These are phyloP conservation scores for Metschnikowia henanensis DNA, from an alignment of 805 yeast species.

Conservation along the genomic window DNA sequence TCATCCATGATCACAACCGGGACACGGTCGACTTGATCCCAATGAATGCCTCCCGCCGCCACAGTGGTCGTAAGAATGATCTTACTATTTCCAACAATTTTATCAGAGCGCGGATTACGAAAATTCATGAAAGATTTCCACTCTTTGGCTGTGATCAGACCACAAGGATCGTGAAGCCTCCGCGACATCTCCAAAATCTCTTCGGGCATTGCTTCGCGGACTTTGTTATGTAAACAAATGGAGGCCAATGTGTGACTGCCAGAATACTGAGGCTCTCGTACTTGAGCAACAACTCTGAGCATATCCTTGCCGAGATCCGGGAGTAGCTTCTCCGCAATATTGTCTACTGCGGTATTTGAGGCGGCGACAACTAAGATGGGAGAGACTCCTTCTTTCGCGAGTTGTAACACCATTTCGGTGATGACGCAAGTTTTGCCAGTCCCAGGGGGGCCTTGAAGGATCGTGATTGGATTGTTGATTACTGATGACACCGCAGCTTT, in stretches of 20 bases:
- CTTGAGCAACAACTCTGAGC: constrained; percentile 1
- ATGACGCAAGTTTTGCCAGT: constrained; percentile 95
- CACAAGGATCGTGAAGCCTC: neutral
- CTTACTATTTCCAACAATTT: constrained; percentile 55
- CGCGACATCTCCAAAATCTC: neutral
- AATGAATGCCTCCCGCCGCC: constrained; percentile 80
- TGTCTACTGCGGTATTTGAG: constrained; percentile 93
- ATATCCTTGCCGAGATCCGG: constrained; percentile 81
- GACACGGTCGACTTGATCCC: constrained; percentile 56
- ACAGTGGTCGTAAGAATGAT: constrained; percentile 90
- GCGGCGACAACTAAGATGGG: constrained; percentile 89
- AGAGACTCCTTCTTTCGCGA: constrained; percentile 57
- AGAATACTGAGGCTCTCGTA: neutral
- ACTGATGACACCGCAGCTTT: constrained; percentile 58
- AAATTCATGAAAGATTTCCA: constrained; percentile 36
- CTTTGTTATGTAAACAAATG: constrained; percentile 1
- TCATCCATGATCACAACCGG: constrained; percentile 80
- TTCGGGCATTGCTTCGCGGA: neutral
- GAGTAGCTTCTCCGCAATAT: constrained; percentile 78
- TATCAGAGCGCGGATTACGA: neutral
- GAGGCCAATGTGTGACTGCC: neutral
- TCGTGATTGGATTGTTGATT: constrained; percentile 11
- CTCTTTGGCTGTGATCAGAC: constrained; percentile 17
- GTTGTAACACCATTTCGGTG: constrained; percentile 79
- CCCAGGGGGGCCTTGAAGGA: constrained; percentile 82